Evolutionary conservation across 768 basidiomycete species (phyloP), one percentile per base, ranked within the genome.

Genomic region (Auricularia sp.): DNA sequence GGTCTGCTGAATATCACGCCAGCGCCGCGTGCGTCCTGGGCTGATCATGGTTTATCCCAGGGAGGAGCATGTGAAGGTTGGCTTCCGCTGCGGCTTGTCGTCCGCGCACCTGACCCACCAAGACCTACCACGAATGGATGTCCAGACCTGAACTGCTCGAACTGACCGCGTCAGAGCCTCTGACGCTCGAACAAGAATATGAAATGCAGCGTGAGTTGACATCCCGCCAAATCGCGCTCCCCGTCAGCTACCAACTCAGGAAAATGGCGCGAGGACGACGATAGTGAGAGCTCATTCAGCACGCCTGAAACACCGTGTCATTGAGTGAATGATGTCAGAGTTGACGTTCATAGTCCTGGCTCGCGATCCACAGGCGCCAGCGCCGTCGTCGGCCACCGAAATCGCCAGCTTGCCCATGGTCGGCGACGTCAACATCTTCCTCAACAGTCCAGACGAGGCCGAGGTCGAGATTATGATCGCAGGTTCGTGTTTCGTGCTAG

Each of bases 401-500:
- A 65, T 69, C 74, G 77, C 69, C 44, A 34, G 74, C 71, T 70
- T 79, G 65, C 82, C 80, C 10, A 94, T 96, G 93, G 77, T 95
- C 21, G 95, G 95, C 36, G 95, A 98, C 72, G 93, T 93, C 42
- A 97, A 97, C 73, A 75, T 97, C 34, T 97, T 97, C 73, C 75
- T 96, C 53, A 87, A 88, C 58, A 29, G 78, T 76, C 39, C 42
- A n/a, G 81, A 84, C 64, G 87, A 93, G 67, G 90, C 84, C 2
- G 95, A 98, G 71, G 83, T 86, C 34, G 93, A 96, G 73, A 86
- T 96, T 66, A 98, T 96, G 94, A 88, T 96, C 66, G 93, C 93
- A 70, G 89, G 91, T 87, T 66, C 64, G 77, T 68, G 29, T 0
- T 0, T 61, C 36, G 47, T 43, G 14, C 61, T 66, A 1, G 61